Evolutionary conservation across 2,329 filamentous ascomycete species (phyloP).

Genomic region (Penicillium brasilianum): DNA sequence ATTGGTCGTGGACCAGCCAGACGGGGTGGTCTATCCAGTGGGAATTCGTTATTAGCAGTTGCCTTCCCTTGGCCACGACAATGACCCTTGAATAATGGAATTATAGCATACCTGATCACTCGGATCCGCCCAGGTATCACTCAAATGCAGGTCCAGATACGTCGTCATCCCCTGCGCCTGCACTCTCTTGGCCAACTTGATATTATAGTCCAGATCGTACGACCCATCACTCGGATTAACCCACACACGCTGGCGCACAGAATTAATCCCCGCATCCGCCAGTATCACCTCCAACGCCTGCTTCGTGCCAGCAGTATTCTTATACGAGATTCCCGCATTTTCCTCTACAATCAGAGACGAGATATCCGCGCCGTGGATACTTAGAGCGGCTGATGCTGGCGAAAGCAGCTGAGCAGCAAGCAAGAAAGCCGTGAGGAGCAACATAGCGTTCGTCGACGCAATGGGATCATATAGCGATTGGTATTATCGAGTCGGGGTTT

Average conservation of each 20-base stretch:
- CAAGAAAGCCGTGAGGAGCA: constrained; percentile 23
- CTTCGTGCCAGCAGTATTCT: constrained; percentile 57
- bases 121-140: constrained; percentile 74
- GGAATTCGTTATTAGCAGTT: neutral
- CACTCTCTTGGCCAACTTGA: constrained; percentile 69
- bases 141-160: constrained; percentile 69
- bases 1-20: constrained; percentile 64
- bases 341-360: constrained; percentile 71
- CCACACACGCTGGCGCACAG: constrained; percentile 73
- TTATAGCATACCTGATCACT: constrained; percentile 56
- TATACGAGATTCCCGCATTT: constrained; percentile 64
- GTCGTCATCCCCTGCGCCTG: constrained; percentile 66
- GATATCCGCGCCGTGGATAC: constrained; percentile 72
- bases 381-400: constrained; percentile 54
- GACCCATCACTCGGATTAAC: constrained; percentile 68
- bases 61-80: no score
- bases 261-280: constrained; percentile 67
- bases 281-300: constrained; percentile 68
- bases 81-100: no score
- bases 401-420: constrained; percentile 25
- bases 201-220: constrained; percentile 73
- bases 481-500: neutral
- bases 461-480: neutral
- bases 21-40: constrained; percentile 55
- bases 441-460: neutral